Conservation (phyloP, 495 filamentous ascomycete species). For the Podospora comata region DNA sequence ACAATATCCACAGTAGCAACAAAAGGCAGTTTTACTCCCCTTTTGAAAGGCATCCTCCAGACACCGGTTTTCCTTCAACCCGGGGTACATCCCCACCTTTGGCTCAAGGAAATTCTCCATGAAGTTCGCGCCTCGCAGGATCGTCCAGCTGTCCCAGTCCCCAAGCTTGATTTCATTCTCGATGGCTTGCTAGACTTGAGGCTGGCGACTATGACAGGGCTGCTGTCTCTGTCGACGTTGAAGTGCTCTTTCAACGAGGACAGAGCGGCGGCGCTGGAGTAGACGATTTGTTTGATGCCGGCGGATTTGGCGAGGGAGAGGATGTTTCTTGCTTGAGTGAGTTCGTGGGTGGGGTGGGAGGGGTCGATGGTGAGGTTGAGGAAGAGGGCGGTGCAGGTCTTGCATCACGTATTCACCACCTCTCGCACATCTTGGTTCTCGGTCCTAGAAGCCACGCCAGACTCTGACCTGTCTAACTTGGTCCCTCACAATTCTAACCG, state of each 20-base stretch:
- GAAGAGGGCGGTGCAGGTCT: constrained; percentile 46
- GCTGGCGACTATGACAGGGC: constrained; percentile 19
- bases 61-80: constrained; percentile 34
- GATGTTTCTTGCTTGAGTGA: constrained; percentile 5
- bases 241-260: constrained; percentile 19
- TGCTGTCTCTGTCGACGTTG: constrained; percentile 12
- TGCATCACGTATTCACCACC: too few relatives aligned
- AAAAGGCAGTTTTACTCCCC: constrained; percentile 36
- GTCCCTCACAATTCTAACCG: too few relatives aligned
- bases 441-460: too few relatives aligned
- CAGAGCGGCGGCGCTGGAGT: constrained; percentile 36
- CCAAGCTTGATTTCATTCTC: constrained; percentile 33
- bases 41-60: constrained; percentile 21
- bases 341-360: constrained; percentile 31
- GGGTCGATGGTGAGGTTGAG: constrained; percentile 42
- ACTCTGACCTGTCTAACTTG: too few relatives aligned
- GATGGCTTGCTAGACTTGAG: constrained; percentile 30
- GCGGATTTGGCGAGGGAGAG: constrained; percentile 42
- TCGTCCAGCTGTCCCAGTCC: constrained; percentile 42
- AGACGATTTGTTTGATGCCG: constrained; percentile 39
- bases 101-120: constrained; percentile 50
- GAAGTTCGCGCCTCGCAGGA: constrained; percentile 47
- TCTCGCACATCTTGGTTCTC: too few relatives aligned
- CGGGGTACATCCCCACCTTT: constrained; percentile 37
- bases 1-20: constrained; percentile 51